Base-by-base conservation (phyloP, 2,329 filamentous ascomycete genomes). In the Cryphonectria japonica region DNA sequence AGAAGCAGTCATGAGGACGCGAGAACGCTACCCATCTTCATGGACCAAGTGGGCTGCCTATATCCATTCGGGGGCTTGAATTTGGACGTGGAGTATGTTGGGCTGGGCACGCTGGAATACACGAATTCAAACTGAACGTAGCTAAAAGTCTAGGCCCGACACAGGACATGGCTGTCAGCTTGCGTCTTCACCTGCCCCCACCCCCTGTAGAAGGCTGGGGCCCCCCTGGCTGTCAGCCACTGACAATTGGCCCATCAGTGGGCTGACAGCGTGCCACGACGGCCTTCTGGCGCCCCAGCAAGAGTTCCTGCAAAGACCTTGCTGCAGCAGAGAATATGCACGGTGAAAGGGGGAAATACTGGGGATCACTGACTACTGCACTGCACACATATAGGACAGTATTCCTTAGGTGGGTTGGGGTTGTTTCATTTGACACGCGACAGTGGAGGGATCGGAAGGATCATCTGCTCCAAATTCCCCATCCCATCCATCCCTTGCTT, bases 241-340 rank as follows among this genome's bases (percentile, higher is more conserved):
- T 64, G 26, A 65, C 34, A 19, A 46, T 67, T 22, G 52, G 54
- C 29, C 29, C 54, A 59, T 59, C 54, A 57, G 68, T 69, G 60
- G 61, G 62, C 41, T 54, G 34, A 69, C 52, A 67, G 66, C 57
- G 62, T 67, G 68, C 63, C 68, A 70, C 63, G 57, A 69, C 26
- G 29, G 26, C 43, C 29, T 68, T 4, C 52, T 29, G 43, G 16
- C 43, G 43, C 16, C 64, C 29, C 37, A 57, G n/a, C 39, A 62
- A 39, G 54, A 52, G 26, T 43, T 63, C 32, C 60, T 52, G 61
- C 52, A 57, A 57, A 6, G 52, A 11, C 52, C 52, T 39, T 39
- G 37, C 37, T 29, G 52, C 52, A 57, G 26, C 6, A 32, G n/a
- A 29, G 8, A 5, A 26, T 60, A 65, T 65, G 50, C 67, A 34